Percentiles rank a stretch among this genome's conserved stretches.
These are phyloP conservation scores for Claviceps sorghi DNA, from an alignment of 2,329 filamentous ascomycete species.

Conservation along the genomic window DNA sequence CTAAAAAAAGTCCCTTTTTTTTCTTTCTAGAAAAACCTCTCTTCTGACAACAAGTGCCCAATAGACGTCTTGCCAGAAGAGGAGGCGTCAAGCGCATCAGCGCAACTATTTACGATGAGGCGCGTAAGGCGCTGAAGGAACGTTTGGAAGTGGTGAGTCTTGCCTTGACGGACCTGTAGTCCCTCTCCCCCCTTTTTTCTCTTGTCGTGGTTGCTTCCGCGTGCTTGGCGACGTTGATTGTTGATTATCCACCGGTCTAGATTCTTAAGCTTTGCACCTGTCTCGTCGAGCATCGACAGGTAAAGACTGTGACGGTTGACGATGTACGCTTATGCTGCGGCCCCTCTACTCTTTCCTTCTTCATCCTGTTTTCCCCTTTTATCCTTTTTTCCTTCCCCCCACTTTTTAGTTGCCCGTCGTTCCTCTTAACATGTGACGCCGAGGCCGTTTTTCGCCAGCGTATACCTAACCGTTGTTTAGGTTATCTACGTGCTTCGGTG, in stretches of 20 bases:
- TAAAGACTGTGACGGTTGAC: constrained; percentile 47
- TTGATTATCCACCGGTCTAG: constrained; percentile 19
- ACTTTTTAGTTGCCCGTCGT: not conserved
- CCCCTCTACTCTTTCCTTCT: not conserved
- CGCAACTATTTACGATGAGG: constrained; percentile 46
- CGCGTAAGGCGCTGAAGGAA: constrained; percentile 34
- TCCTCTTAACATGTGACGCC: not conserved
- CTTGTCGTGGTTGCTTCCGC: too few relatives aligned
- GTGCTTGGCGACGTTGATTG: not conserved
- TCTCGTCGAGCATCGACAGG: constrained; percentile 35
- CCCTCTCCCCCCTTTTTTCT: not conserved
- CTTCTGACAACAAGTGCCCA: not conserved
- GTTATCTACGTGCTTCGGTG: constrained; percentile 36
- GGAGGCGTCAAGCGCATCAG: constrained; percentile 67
- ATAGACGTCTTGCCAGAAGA: constrained; percentile 55
- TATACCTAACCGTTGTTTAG: too few relatives aligned
- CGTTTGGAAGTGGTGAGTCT: constrained; percentile 32
- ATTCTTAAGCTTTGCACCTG: constrained; percentile 36
- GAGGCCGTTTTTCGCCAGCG: too few relatives aligned
- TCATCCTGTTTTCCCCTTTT: too few relatives aligned
- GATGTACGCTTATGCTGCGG: constrained; percentile 33
- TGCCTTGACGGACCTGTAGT: not conserved
- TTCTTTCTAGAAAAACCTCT: not conserved
- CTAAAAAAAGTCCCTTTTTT: not conserved
- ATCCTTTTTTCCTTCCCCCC: not conserved